phyloP scores from a whole-genome alignment of 805 yeast species.

The Candida nemodendra region DNA sequence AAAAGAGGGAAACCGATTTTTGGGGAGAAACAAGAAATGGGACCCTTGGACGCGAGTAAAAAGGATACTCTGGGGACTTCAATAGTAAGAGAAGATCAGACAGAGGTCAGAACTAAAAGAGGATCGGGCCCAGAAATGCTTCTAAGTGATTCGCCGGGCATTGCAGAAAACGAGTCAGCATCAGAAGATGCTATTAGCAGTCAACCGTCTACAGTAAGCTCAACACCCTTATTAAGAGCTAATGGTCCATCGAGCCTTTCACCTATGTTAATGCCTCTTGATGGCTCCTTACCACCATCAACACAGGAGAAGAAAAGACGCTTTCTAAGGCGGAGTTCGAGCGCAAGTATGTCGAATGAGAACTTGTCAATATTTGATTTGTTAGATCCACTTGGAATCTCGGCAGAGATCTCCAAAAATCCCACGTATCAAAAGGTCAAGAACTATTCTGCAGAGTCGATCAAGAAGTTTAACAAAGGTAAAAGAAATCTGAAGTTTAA shows the following conservation, averaged over 20 bases:
- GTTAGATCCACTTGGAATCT: slow-evolving; percentile 29
- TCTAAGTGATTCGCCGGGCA: no score
- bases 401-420: slow-evolving; percentile 23
- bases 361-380: slow-evolving; percentile 30
- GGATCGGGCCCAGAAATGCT: no score
- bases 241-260: slow-evolving; percentile 6
- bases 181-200: slow-evolving; percentile 5
- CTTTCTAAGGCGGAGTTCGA: slow-evolving; percentile 13
- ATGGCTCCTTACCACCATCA: slow-evolving; percentile 1
- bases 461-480: slow-evolving; percentile 24
- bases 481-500: slow-evolving; percentile 26
- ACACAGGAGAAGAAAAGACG: neutral
- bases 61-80: no score
- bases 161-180: slow-evolving; percentile 4
- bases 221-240: slow-evolving; percentile 6
- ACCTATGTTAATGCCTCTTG: slow-evolving; percentile 15
- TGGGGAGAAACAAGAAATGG: no score
- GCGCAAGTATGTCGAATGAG: slow-evolving; percentile 23
- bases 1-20: no score
- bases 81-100: no score
- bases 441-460: slow-evolving; percentile 23
- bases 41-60: no score
- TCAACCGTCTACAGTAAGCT: slow-evolving; percentile 13
- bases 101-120: no score
- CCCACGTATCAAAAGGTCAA: slow-evolving; percentile 30